Evolutionary conservation across 768 basidiomycete genomes (phyloP).

Genomic region (Lactifluus piperatus): DNA sequence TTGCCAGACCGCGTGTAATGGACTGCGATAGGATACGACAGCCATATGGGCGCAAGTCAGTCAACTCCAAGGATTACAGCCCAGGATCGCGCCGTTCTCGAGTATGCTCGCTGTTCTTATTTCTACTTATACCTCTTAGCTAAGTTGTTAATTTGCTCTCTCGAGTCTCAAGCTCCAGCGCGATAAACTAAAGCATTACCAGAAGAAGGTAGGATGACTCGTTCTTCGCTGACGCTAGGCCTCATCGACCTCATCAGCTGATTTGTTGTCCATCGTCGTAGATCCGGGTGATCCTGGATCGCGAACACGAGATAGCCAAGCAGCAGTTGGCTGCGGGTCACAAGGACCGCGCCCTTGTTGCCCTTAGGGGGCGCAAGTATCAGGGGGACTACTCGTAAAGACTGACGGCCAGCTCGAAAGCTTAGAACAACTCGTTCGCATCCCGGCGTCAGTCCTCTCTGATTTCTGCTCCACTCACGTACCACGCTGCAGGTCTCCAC

Average conservation of each 20-base stretch:
- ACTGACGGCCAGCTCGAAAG: constrained; percentile 87
- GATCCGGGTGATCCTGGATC: constrained; percentile 81
- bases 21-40: background rate
- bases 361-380: constrained; percentile 86
- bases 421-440: constrained; percentile 75
- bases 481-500: constrained; percentile 64
- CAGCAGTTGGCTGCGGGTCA: constrained; percentile 70
- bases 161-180: constrained; percentile 87
- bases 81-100: constrained; percentile 91
- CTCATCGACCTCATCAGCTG: background rate
- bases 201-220: constrained; percentile 61
- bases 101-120: constrained; percentile 52
- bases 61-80: constrained; percentile 83
- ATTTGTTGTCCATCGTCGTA: constrained; percentile 25
- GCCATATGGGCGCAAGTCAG: constrained; percentile 62
- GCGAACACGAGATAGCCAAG: constrained; percentile 86
- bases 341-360: constrained; percentile 81
- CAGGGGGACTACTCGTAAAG: constrained; percentile 82
- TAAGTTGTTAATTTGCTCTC: constrained; percentile 19
- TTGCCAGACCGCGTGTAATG: too few species aligned
- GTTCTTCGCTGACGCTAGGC: background rate
- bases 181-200: constrained; percentile 93
- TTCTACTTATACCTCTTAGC: constrained; percentile 17
- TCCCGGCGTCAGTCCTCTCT: background rate
- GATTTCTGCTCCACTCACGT: background rate